Conservation (phyloP, 2,329 filamentous ascomycete species). For the Penicillium thymicola region DNA sequence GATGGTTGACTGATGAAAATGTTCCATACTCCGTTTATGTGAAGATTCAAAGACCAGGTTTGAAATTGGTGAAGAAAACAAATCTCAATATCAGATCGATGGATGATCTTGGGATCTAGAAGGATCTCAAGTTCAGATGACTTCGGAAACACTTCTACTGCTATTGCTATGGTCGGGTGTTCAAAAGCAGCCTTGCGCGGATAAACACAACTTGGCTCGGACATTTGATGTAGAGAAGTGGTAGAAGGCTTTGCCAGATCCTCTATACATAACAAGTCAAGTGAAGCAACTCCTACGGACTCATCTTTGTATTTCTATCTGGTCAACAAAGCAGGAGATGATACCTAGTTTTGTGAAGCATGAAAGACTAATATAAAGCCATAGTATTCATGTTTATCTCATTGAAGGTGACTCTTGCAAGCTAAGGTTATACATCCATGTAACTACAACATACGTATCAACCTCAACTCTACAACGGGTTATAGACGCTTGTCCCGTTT, state of each 20-base stretch:
- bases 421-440: background rate
- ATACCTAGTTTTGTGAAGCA: background rate
- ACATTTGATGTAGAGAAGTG: background rate
- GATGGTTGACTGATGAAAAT: background rate
- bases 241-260: background rate
- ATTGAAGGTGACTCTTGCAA: background rate
- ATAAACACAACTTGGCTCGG: background rate
- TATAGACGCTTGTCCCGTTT: background rate
- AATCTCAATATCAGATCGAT: background rate
- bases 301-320: slow-evolving; percentile 1
- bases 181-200: background rate
- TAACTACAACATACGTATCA: background rate
- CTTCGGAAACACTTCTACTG: background rate
- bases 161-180: background rate
- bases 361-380: slow-evolving; percentile 3
- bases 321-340: slow-evolving; percentile 1
- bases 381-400: background rate
- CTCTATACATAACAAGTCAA: background rate
- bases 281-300: background rate
- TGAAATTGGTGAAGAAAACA: background rate
- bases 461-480: background rate
- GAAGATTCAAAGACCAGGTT: background rate
- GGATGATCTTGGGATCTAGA: background rate
- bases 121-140: background rate
- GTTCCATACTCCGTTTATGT: background rate